These are phyloP conservation scores for Suillus discolor DNA, from an alignment of 768 basidiomycete genomes.

Conservation along the genomic window DNA sequence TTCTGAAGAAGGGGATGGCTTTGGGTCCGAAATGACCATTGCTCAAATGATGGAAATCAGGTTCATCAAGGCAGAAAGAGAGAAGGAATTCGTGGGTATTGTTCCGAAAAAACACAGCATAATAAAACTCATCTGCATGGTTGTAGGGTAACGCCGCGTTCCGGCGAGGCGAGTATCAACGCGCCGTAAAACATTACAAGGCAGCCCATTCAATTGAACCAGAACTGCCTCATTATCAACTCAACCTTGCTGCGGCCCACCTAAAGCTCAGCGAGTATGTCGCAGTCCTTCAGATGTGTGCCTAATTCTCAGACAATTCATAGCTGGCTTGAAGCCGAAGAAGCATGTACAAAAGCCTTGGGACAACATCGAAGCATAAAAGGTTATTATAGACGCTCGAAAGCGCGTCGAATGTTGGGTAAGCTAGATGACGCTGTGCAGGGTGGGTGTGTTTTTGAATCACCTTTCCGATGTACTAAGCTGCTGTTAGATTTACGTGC, in stretches of 20 bases:
- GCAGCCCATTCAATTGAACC: slow-evolving; percentile 65
- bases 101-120: background rate
- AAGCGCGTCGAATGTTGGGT: slow-evolving; percentile 63
- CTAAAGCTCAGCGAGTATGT: slow-evolving; percentile 70
- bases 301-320: slow-evolving; percentile 20
- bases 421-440: slow-evolving; percentile 58
- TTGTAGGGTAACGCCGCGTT: slow-evolving; percentile 70
- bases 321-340: slow-evolving; percentile 75
- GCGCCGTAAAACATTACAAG: slow-evolving; percentile 61
- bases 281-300: slow-evolving; percentile 8
- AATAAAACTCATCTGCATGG: slow-evolving; percentile 12
- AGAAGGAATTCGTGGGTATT: slow-evolving; percentile 63
- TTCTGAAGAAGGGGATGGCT: slow-evolving; percentile 50
- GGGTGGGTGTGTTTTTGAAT: slow-evolving; percentile 38
- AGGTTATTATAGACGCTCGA: slow-evolving; percentile 69
- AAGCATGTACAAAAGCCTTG: slow-evolving; percentile 67
- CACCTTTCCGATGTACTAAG: background rate
- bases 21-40: slow-evolving; percentile 57
- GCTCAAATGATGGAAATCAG: slow-evolving; percentile 76
- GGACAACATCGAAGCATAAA: slow-evolving; percentile 68
- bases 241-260: slow-evolving; percentile 76
- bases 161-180: slow-evolving; percentile 57
- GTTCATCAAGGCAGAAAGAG: slow-evolving; percentile 67
- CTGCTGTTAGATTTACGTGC: slow-evolving; percentile 55
- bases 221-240: slow-evolving; percentile 74